Conservation (phyloP, 2,329 filamentous ascomycete genomes). For the Epichloe gansuensis region DNA sequence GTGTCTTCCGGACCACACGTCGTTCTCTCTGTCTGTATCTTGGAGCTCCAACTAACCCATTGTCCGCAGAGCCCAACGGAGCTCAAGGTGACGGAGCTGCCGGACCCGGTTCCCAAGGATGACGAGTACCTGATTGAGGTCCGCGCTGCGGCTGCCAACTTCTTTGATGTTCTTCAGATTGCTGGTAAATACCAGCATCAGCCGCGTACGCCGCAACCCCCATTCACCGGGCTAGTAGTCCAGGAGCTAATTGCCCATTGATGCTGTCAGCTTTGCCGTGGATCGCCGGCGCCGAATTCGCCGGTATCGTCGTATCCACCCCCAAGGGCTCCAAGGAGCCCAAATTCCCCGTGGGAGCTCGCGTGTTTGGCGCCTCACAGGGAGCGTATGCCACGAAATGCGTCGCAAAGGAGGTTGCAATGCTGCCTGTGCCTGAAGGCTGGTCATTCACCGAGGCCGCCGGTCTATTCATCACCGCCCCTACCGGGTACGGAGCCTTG, state of each 20-base stretch:
- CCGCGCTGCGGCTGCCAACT: constrained; percentile 81
- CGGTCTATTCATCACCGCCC: constrained; percentile 82
- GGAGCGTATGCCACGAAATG: constrained; percentile 76
- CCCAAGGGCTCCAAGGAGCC: constrained; percentile 40
- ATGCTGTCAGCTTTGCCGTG: constrained; percentile 55
- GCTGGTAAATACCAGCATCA: constrained; percentile 93
- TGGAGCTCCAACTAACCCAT: not conserved
- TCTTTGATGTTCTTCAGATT: constrained; percentile 94
- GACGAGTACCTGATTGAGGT: constrained; percentile 79
- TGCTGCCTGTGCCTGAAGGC: constrained; percentile 63
- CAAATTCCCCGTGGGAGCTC: constrained; percentile 63
- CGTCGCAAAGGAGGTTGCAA: constrained; percentile 47
- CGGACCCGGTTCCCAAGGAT: constrained; percentile 57
- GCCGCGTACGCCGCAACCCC: constrained; percentile 38
- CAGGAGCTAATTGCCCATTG: not conserved
- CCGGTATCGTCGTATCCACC: constrained; percentile 58
- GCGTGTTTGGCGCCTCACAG: constrained; percentile 76
- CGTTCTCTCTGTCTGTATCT: not conserved
- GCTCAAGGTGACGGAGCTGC: constrained; percentile 60
- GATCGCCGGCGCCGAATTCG: constrained; percentile 78
- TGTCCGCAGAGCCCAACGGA: constrained; percentile 55
- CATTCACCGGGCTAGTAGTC: not conserved
- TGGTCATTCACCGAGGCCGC: constrained; percentile 81
- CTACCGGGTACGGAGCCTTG: constrained; percentile 76
- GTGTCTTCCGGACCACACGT: not conserved